A percentile compares a stretch with the other conserved stretches of the same genome.
Evolutionary conservation across 495 filamentous ascomycete genomes (phyloP).

Genomic region (Thermothielavioides terrestris): DNA sequence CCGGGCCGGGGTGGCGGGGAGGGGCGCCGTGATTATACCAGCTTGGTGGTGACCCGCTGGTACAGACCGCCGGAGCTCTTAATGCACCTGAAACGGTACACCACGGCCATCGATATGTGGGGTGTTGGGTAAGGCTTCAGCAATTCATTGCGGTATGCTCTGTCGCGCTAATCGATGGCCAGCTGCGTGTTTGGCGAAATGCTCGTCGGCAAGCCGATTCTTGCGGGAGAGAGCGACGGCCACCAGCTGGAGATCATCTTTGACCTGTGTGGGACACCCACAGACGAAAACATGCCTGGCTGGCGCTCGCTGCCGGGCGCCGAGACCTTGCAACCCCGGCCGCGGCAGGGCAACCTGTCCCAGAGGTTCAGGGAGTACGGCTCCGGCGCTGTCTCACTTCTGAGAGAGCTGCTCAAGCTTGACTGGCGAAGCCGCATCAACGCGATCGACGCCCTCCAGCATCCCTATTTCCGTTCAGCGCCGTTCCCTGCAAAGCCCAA

Average conservation of each 20-base stretch:
- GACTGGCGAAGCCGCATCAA: slow-evolving; percentile 86
- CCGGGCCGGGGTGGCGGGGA: slow-evolving; percentile 75
- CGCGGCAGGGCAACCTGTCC: slow-evolving; percentile 55
- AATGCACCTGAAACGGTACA: slow-evolving; percentile 77
- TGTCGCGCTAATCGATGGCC: slow-evolving; percentile 21
- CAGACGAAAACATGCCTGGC: slow-evolving; percentile 86
- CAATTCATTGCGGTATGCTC: not conserved
- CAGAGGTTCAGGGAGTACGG: slow-evolving; percentile 62
- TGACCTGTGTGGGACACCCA: slow-evolving; percentile 85
- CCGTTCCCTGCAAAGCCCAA: slow-evolving; percentile 73
- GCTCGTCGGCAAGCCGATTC: slow-evolving; percentile 88
- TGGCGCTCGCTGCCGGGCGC: slow-evolving; percentile 75
- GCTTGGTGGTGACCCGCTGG: slow-evolving; percentile 91
- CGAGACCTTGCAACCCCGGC: slow-evolving; percentile 60
- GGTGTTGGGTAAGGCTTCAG: slow-evolving; percentile 72
- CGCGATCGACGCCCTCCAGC: slow-evolving; percentile 86
- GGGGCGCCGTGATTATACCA: slow-evolving; percentile 84
- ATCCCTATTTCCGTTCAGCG: slow-evolving; percentile 75
- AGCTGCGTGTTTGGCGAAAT: slow-evolving; percentile 98
- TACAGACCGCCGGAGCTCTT: slow-evolving; percentile 93
- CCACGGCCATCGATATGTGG: slow-evolving; percentile 96
- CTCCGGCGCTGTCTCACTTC: slow-evolving; percentile 59
- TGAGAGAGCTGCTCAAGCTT: slow-evolving; percentile 75
- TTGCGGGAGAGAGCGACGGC: slow-evolving; percentile 77
- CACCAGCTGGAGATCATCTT: slow-evolving; percentile 91